phyloP scores from a whole-genome alignment of 495 filamentous ascomycete species.

The Hypoxylon perforatum region DNA sequence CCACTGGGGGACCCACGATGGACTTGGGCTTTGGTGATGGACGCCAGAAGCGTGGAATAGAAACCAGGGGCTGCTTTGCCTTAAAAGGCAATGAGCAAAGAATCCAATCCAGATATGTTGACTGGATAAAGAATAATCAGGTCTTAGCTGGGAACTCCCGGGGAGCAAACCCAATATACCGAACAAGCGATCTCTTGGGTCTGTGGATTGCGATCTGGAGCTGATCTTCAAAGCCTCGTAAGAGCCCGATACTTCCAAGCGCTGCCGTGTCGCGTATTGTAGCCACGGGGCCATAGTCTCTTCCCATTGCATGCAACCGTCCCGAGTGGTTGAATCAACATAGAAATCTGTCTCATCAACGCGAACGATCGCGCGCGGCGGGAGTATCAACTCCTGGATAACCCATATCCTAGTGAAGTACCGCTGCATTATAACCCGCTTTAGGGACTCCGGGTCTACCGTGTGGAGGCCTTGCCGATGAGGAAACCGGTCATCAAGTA shows the following conservation, averaged over 20 bases:
- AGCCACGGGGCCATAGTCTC: slow-evolving; percentile 14
- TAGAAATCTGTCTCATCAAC: slow-evolving; percentile 36
- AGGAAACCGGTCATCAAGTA: slow-evolving; percentile 7
- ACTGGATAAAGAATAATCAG: slow-evolving; percentile 38
- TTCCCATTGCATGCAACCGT: background rate
- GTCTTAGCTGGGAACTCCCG: background rate
- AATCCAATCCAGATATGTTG: slow-evolving; percentile 40
- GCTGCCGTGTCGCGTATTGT: slow-evolving; percentile 11
- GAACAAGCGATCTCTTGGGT: slow-evolving; percentile 39
- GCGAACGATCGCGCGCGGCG: slow-evolving; percentile 31
- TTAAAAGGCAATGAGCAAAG: slow-evolving; percentile 37
- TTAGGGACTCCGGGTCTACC: background rate
- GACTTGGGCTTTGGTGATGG: background rate
- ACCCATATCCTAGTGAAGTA: slow-evolving; percentile 48
- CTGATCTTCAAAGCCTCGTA: slow-evolving; percentile 23
- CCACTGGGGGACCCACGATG: background rate
- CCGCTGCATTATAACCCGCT: slow-evolving; percentile 20
- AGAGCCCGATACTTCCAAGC: background rate
- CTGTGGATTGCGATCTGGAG: slow-evolving; percentile 20
- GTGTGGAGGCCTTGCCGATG: background rate
- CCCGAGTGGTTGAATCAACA: background rate
- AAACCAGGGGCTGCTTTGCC: slow-evolving; percentile 11
- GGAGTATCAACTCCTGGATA: slow-evolving; percentile 43
- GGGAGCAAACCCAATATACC: slow-evolving; percentile 31
- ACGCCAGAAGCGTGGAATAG: background rate